Percentiles rank a stretch among this genome's conserved stretches.
These are phyloP conservation scores for Aspergillus felis DNA, from an alignment of 2,329 filamentous ascomycete species.

Conservation along the genomic window DNA sequence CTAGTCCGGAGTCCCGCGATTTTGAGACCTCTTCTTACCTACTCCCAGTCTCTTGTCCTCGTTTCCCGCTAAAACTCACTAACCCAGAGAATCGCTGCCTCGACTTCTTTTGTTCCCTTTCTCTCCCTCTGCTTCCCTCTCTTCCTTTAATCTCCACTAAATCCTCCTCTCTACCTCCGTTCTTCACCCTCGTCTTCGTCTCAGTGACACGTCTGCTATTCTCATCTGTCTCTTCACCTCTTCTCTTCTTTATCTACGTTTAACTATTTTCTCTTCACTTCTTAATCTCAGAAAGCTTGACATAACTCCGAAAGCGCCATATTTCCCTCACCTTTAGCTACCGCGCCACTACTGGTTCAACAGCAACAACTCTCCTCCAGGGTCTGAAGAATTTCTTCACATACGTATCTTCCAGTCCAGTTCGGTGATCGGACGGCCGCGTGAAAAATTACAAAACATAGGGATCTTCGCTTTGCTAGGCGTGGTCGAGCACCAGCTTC, in stretches of 20 bases:
- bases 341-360: neutral
- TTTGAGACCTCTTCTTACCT: neutral
- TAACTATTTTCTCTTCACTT: neutral
- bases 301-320: neutral
- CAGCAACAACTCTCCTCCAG: neutral
- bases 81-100: conserved; percentile 1
- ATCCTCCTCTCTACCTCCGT: conserved; percentile 5
- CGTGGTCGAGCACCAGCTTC: conserved; percentile 31
- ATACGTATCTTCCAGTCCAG: neutral
- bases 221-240: conserved; percentile 4
- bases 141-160: conserved; percentile 2
- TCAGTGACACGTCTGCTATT: conserved; percentile 9
- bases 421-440: neutral
- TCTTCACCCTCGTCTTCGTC: conserved; percentile 1
- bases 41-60: neutral
- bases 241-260: neutral
- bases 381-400: neutral
- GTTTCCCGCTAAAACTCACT: conserved; percentile 8
- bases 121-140: neutral
- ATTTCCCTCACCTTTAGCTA: neutral
- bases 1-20: neutral
- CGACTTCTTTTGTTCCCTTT: neutral
- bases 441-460: neutral
- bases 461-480: conserved; percentile 3
- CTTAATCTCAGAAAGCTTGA: neutral